Evolutionary conservation across 1,284 basidiomycete genomes (phyloP).

Genomic region (Leccinum pallidistipes): DNA sequence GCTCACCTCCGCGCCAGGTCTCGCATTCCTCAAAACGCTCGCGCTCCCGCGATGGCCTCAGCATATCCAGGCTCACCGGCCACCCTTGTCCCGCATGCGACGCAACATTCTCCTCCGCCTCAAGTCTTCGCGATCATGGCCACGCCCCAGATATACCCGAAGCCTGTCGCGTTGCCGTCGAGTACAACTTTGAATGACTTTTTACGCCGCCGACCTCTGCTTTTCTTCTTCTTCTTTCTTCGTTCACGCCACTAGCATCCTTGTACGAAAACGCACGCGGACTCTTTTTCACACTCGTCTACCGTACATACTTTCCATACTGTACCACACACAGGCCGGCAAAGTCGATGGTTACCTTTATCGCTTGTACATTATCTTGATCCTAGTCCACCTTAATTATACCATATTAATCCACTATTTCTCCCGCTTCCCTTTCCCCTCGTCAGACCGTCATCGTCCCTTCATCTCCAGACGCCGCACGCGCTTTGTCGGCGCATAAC

Average conservation of each 20-base stretch:
- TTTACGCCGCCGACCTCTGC: not conserved
- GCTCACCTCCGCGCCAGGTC: conserved; percentile 33
- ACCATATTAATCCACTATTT: conserved; percentile 34
- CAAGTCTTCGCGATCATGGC: conserved; percentile 60
- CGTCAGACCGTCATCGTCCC: conserved; percentile 2
- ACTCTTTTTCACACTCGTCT: conserved; percentile 24
- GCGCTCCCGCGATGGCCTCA: conserved; percentile 41
- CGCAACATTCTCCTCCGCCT: conserved; percentile 55
- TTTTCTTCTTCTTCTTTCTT: conserved; percentile 1
- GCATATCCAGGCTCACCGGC: conserved; percentile 32
- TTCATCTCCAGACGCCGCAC: not conserved
- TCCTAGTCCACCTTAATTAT: conserved; percentile 34
- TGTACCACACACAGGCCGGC: conserved; percentile 10
- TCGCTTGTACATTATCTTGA: conserved; percentile 33
- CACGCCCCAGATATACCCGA: conserved; percentile 51
- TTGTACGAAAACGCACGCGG: conserved; percentile 34
- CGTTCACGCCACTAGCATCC: conserved; percentile 27
- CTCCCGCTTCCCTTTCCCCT: not conserved
- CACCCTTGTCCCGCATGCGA: conserved; percentile 71
- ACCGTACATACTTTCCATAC: conserved; percentile 33
- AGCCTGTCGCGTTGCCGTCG: conserved; percentile 69
- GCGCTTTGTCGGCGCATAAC: conserved; percentile 5
- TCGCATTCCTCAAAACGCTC: conserved; percentile 57
- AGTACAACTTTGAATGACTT: conserved; percentile 64
- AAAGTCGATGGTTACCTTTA: conserved; percentile 19